Evolutionary conservation across 2,329 filamentous ascomycete species (phyloP), one percentile per base, ranked within the genome.

Genomic region (Aureobasidium melanogenum): DNA sequence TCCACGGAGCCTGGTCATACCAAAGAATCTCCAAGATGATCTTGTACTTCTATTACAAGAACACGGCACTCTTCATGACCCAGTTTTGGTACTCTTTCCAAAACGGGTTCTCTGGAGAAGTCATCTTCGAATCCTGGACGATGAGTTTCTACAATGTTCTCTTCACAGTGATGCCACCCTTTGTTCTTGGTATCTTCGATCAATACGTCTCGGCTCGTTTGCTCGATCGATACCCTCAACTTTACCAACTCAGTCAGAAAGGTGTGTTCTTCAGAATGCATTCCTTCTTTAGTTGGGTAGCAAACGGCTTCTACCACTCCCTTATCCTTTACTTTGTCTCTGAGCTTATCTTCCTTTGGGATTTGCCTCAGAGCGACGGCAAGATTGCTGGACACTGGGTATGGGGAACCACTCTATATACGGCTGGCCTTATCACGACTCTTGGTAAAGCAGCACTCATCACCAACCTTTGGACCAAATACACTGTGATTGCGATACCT

Each of bases 41-140:
- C 69, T 76, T 99, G 64, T 99, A 96, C 77, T 97, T 94, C 7
- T 99, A 97, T 75, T 99, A 99, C 82, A 99, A 99, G 82, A 99
- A 99, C 77, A 97, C 97, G 67, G 88, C 92, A 22, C 80, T 99
- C 64, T 99, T 97, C 77, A 92, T 99, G 88, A 99, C 95, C 63
- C 95, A 99, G 73, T 99, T 99, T 73, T 99, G 95, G 91, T 97
- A 94, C 76, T 90, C 91, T 0, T 99, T 99, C 79, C 91, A 96
- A 83, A 99, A 99, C 74, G 89, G 90, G 66, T 99, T 97, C 75
- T 97, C 93, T 1, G 94, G 94, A 56, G 88, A 97, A 73, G 91
- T 97, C 71, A 97, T 99, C 72, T 97, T 92, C 82, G 94, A 99
- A 76, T 97, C 94, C 10, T 99, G 95, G 95, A 97, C 92, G 0